These are phyloP conservation scores for Annulohypoxylon moriforme DNA, from an alignment of 495 filamentous ascomycete genomes.

Conservation along the genomic window DNA sequence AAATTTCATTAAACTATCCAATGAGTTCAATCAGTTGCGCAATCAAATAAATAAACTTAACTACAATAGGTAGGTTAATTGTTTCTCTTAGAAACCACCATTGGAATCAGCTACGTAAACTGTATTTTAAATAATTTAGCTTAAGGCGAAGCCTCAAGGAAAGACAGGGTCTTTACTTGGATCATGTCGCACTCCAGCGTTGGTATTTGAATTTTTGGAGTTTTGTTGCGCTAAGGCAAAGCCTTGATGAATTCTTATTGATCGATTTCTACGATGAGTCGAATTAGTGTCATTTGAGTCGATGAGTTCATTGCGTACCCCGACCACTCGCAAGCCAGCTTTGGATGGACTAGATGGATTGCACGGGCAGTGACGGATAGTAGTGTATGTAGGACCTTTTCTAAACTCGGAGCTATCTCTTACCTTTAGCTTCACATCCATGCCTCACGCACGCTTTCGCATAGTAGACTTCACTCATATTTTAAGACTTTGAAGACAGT, in stretches of 20 bases:
- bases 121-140: background rate
- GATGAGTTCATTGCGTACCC: constrained; percentile 29
- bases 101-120: background rate
- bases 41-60: background rate
- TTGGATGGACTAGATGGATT: background rate
- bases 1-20: background rate
- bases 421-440: constrained; percentile 17
- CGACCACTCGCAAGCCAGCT: constrained; percentile 29
- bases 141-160: background rate
- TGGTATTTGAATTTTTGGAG: constrained; percentile 17
- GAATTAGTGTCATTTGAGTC: background rate
- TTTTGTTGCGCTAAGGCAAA: constrained; percentile 27
- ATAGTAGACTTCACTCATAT: background rate
- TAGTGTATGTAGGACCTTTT: background rate
- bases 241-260: constrained; percentile 3
- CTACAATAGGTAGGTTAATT: background rate
- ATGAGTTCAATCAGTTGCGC: background rate
- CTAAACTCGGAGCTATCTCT: constrained; percentile 15
- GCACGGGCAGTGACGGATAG: background rate
- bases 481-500: background rate
- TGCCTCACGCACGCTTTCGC: background rate
- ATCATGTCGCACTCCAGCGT: constrained; percentile 35
- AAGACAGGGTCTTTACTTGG: constrained; percentile 18
- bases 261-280: background rate
- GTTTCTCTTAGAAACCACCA: background rate